Evolutionary conservation across 345 rosid species (phyloP).

Genomic region (Clarkia xantiana): DNA sequence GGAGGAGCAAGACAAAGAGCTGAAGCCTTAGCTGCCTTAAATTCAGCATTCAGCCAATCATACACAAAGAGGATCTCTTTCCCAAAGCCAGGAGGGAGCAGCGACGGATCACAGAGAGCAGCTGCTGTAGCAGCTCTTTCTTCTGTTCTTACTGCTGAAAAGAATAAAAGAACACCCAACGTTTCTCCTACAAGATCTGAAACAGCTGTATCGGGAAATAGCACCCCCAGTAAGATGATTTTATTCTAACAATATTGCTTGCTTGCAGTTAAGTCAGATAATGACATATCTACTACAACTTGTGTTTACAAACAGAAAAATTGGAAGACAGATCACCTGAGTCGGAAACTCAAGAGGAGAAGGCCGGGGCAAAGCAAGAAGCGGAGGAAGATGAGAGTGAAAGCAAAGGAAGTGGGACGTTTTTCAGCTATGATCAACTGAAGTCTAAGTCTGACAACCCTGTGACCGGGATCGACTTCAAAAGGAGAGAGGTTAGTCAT

Average conservation of each 20-base stretch:
- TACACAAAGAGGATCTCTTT: conserved; percentile 33
- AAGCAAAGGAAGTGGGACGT: conserved; percentile 17
- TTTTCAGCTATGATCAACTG: conserved; percentile 75
- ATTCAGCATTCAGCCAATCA: conserved; percentile 60
- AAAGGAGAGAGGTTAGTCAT: conserved; percentile 74
- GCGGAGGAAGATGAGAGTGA: conserved; percentile 29
- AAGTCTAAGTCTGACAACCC: conserved; percentile 78
- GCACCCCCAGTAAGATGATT: conserved; percentile 26
- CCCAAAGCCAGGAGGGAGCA: conserved; percentile 22
- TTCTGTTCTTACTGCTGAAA: conserved; percentile 72
- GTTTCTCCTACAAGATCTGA: conserved; percentile 39
- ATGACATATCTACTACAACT: no score
- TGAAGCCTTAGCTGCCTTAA: conserved; percentile 84
- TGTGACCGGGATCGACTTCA: conserved; percentile 81
- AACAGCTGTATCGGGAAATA: conserved; percentile 32
- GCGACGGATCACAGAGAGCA: conserved; percentile 76
- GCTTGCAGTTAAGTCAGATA: no score
- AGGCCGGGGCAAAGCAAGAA: conserved; percentile 18
- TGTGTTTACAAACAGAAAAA: conserved; percentile 5
- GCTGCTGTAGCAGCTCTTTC: conserved; percentile 98
- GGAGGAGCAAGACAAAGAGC: conserved; percentile 97
- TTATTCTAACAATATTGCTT: no score
- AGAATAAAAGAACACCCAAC: conserved; percentile 53
- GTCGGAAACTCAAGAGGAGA: conserved; percentile 33
- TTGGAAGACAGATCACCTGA: conserved; percentile 27